These are phyloP conservation scores for Aspergillus haitiensis DNA, from an alignment of 495 filamentous ascomycete species.

Conservation along the genomic window DNA sequence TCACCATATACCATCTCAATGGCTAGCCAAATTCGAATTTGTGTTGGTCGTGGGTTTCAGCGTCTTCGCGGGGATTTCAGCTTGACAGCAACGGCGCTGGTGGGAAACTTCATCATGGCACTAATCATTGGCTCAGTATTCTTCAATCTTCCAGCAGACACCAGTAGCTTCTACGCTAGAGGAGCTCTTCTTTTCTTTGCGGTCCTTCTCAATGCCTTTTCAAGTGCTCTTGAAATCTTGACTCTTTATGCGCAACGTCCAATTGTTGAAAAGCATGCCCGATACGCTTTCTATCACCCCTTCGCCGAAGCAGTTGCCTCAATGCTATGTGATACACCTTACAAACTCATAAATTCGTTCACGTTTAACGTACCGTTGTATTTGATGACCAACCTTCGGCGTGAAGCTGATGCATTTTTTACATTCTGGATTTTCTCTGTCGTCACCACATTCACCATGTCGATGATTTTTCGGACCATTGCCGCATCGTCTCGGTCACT, in stretches of 20 bases:
- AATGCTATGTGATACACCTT: slow-evolving; percentile 55
- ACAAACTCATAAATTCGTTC: slow-evolving; percentile 44
- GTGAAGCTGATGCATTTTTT: slow-evolving; percentile 51
- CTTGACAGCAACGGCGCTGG: slow-evolving; percentile 64
- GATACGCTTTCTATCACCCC: slow-evolving; percentile 61
- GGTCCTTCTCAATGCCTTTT: slow-evolving; percentile 62
- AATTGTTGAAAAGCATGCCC: slow-evolving; percentile 60
- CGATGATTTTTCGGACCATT: slow-evolving; percentile 45
- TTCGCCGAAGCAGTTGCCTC: slow-evolving; percentile 55
- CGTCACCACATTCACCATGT: slow-evolving; percentile 55
- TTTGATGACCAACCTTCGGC: slow-evolving; percentile 53
- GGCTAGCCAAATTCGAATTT: slow-evolving; percentile 46
- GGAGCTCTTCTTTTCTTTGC: slow-evolving; percentile 86
- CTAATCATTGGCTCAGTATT: slow-evolving; percentile 82
- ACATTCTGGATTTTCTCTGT: slow-evolving; percentile 55
- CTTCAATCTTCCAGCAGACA: slow-evolving; percentile 66
- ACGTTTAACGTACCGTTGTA: slow-evolving; percentile 55
- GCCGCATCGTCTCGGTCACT: slow-evolving; percentile 45
- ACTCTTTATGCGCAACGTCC: slow-evolving; percentile 54
- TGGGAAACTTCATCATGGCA: slow-evolving; percentile 71
- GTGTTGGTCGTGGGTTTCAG: slow-evolving; percentile 49
- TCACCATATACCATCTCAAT: slow-evolving; percentile 30
- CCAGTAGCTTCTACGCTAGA: slow-evolving; percentile 63
- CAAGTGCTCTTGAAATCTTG: slow-evolving; percentile 55
- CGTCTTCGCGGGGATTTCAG: slow-evolving; percentile 66